phyloP scores from a whole-genome alignment of 495 filamentous ascomycete genomes.

The Trichoderma erinaceum region DNA sequence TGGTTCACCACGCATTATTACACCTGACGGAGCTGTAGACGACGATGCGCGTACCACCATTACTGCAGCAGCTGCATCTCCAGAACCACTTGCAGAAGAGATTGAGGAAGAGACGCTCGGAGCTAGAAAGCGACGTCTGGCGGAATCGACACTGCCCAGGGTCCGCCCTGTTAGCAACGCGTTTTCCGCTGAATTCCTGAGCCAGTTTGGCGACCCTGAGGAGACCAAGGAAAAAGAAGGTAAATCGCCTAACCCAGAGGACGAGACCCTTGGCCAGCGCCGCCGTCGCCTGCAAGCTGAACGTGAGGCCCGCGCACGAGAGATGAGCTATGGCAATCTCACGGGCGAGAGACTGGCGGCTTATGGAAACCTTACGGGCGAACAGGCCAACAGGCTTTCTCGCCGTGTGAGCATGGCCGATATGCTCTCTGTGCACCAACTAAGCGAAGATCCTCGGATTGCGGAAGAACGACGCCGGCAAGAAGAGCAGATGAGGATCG shows the following conservation, averaged over 20 bases:
- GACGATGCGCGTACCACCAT: conserved; percentile 3
- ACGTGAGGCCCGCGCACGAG: conserved; percentile 47
- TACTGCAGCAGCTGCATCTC: neutral
- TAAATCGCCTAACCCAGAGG: conserved; percentile 32
- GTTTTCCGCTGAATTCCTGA: conserved; percentile 74
- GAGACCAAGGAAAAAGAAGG: conserved; percentile 27
- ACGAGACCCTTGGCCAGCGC: conserved; percentile 87
- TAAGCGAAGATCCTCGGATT: conserved; percentile 30
- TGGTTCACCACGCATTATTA: conserved; percentile 15
- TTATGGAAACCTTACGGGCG: conserved; percentile 20
- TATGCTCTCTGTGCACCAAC: conserved; percentile 46
- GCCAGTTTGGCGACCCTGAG: conserved; percentile 55
- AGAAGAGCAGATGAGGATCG: conserved; percentile 32
- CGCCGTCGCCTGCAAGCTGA: conserved; percentile 74
- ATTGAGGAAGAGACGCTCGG: conserved; percentile 74
- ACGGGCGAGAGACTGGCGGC: conserved; percentile 23
- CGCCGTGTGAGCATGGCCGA: conserved; percentile 62
- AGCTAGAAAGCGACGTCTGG: conserved; percentile 64
- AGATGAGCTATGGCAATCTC: conserved; percentile 32
- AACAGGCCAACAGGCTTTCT: conserved; percentile 25
- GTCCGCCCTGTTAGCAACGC: conserved; percentile 61
- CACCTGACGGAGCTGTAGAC: neutral
- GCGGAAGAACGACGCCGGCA: conserved; percentile 30
- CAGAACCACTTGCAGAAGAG: conserved; percentile 29
- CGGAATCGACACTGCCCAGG: conserved; percentile 43